Evolutionary conservation across 176 grass and related monocot species (phyloP).

Genomic region (Aechmea fasciata): DNA sequence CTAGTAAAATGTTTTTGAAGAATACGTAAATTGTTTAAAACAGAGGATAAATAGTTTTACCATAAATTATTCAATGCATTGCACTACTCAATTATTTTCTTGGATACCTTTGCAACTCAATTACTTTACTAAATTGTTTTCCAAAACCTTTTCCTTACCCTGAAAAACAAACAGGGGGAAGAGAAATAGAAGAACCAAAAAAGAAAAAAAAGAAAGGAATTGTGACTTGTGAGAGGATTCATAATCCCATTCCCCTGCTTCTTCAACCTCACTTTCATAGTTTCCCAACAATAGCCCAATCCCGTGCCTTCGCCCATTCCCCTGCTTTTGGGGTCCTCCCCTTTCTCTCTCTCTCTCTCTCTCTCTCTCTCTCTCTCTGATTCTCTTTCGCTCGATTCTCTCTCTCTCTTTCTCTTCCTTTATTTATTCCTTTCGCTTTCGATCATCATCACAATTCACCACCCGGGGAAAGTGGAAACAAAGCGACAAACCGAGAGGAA

Average conservation of each 20-base stretch:
- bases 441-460: not conserved
- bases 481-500: not conserved
- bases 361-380: constrained; percentile 12
- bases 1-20: no score
- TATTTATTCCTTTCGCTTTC: not conserved
- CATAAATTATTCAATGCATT: no score
- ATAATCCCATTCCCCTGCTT: no score
- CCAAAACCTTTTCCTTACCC: no score
- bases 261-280: no score
- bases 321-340: not conserved
- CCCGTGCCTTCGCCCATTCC: not conserved
- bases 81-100: no score
- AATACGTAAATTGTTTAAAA: no score
- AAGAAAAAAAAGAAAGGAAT: not conserved
- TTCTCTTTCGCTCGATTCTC: constrained; percentile 17
- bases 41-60: no score
- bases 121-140: no score
- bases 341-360: constrained; percentile 12
- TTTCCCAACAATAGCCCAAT: not conserved
- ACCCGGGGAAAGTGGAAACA: not conserved
- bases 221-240: not conserved
- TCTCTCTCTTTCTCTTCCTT: constrained; percentile 7
- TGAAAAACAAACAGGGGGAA: no score
- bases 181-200: no score
- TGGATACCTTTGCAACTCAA: no score